Base-by-base conservation (phyloP, 192 early-diverging fungal species). In the Coemansia sp. region DNA sequence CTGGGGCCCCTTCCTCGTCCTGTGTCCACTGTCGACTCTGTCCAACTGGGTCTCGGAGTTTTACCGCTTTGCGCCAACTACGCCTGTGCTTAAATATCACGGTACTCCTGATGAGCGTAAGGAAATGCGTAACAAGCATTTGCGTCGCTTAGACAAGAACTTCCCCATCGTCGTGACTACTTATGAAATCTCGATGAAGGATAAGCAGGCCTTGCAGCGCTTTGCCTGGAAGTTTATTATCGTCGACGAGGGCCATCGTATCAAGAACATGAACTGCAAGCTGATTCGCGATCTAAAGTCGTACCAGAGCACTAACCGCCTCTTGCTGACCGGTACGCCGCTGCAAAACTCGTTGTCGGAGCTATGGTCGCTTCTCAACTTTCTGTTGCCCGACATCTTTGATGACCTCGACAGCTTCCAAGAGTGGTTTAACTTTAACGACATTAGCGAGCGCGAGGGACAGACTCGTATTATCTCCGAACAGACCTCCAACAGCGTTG, bases 181-280 rank as follows among this genome's bases (percentile, higher is more conserved):
- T 31, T 98, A 96, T 75, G 96, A 97, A 74, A 92, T 97, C 68
- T 74, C 89, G 31, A 95, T 96, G 87, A 87, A 89, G 27, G 96
- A 98, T 80, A 77, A 90, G 10, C 90, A 91, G 52, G 90, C 87
- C 38, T 77, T 96, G 63, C 88, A 90, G 66, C 67, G 74, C 5
- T 68, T 77, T n/a, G 81, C 86, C 7, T 98, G 96, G 94, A 91
- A 95, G 71, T 97, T 92, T 63, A 89, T 98, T 38, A 90, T 99
- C 36, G 89, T 98, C 34, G 97, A 99, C 67, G 96, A 99, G 85
- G 97, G 94, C 8, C 97, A 99, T 77, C 90, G 96, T 47, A 87
- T 99, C 85, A 99, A 99, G 74, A 99, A 99, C 85, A 82, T 95
- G 80, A 91, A 97, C 69, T 96, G 95, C 82, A 91, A 91, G 71